These are phyloP conservation scores for Carallia brachiata DNA, from an alignment of 345 rosid species.

Conservation along the genomic window DNA sequence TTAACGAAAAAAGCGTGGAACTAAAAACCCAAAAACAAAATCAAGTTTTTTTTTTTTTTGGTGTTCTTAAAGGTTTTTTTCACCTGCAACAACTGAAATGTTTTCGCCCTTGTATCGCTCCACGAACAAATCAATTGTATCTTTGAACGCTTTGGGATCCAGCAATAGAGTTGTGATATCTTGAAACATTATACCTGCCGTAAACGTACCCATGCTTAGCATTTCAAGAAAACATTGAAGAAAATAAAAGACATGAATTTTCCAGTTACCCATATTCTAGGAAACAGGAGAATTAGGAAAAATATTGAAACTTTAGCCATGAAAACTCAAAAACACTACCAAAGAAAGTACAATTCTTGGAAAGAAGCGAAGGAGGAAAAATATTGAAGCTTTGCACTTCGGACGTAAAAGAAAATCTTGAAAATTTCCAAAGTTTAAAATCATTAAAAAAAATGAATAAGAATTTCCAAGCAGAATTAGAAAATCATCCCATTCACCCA, in stretches of 20 bases:
- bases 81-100: slow-evolving; percentile 98
- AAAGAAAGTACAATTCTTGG: too few species aligned
- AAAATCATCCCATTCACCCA: too few species aligned
- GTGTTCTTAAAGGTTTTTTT: not conserved
- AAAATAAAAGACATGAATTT: not conserved
- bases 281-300: too few species aligned
- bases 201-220: slow-evolving; percentile 2
- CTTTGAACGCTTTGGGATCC: slow-evolving; percentile 89
- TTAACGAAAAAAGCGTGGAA: slow-evolving; percentile 7
- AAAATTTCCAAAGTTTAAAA: too few species aligned
- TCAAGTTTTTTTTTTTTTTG: not conserved
- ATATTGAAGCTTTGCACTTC: too few species aligned
- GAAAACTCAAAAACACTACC: too few species aligned
- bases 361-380: not conserved
- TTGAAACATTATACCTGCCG: slow-evolving; percentile 94
- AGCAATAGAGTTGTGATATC: slow-evolving; percentile 92
- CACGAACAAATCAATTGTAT: slow-evolving; percentile 82
- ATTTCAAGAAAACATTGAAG: not conserved
- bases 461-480: too few species aligned
- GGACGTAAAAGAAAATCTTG: too few species aligned
- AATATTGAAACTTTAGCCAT: not conserved
- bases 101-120: slow-evolving; percentile 83
- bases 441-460: too few species aligned
- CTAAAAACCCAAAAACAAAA: not conserved
- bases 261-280: too few species aligned